These are phyloP conservation scores for Trichoderma aggressivum DNA, from an alignment of 2,329 filamentous ascomycete species.

Conservation along the genomic window DNA sequence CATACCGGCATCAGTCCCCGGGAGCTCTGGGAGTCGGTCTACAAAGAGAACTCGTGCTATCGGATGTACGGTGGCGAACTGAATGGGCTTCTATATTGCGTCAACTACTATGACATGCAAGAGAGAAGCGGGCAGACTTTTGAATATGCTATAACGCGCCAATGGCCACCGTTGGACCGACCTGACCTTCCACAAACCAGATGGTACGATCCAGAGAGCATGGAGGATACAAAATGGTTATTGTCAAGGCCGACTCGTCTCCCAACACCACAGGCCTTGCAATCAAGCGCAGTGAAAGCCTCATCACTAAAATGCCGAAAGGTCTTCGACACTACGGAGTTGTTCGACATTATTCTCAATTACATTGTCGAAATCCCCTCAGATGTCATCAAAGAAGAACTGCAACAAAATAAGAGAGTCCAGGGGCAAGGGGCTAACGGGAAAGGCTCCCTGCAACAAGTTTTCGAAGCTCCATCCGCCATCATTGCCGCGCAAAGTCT, in stretches of 20 bases:
- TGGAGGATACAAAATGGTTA: constrained; percentile 2
- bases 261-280: background rate
- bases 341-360: background rate
- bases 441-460: background rate
- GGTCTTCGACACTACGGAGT: background rate
- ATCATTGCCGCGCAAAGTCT: background rate
- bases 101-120: background rate
- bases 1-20: background rate
- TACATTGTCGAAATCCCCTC: background rate
- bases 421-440: background rate
- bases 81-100: background rate
- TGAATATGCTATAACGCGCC: background rate
- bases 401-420: background rate
- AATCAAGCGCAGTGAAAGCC: background rate
- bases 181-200: background rate
- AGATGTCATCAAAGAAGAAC: background rate
- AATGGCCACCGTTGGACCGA: background rate
- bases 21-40: background rate
- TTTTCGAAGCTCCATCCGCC: background rate
- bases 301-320: background rate
- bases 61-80: background rate
- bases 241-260: background rate
- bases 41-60: background rate
- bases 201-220: background rate
- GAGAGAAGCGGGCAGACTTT: background rate